Percentiles rank a stretch among this genome's conserved stretches.
These are phyloP conservation scores for Penicillium sp. DNA, from an alignment of 2,329 filamentous ascomycete genomes.

Conservation along the genomic window DNA sequence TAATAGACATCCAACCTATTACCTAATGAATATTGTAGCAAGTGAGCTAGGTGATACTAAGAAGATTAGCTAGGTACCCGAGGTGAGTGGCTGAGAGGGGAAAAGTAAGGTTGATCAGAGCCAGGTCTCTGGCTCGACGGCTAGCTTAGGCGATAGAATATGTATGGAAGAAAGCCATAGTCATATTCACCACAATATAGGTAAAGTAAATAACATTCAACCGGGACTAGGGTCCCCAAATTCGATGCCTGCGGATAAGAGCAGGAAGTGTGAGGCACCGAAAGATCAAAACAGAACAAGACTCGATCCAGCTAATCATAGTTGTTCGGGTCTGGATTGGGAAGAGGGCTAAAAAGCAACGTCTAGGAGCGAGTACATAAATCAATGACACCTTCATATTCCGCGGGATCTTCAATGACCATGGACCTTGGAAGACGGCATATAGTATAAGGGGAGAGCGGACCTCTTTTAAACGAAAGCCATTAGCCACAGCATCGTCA, in stretches of 20 bases:
- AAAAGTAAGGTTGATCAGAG: constrained; percentile 29
- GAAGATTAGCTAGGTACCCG: constrained; percentile 21
- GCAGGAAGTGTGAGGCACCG: not conserved
- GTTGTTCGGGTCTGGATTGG: not conserved
- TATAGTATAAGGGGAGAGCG: not conserved
- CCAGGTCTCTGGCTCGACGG: constrained; percentile 21
- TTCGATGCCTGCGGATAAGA: not conserved
- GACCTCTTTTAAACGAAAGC: not conserved
- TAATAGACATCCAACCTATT: constrained; percentile 23
- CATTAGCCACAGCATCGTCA: not conserved
- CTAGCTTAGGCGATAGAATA: constrained; percentile 17
- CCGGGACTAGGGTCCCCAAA: constrained; percentile 9
- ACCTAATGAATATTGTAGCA: constrained; percentile 24
- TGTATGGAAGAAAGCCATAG: constrained; percentile 21
- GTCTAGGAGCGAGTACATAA: not conserved
- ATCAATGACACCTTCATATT: not conserved
- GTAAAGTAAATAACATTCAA: constrained; percentile 15
- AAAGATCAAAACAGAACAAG: not conserved
- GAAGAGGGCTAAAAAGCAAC: not conserved
- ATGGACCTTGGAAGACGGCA: not conserved
- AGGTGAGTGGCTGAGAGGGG: constrained; percentile 23
- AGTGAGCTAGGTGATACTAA: constrained; percentile 19
- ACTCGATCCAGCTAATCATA: not conserved
- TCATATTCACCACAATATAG: constrained; percentile 22
- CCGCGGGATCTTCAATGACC: not conserved